These are phyloP conservation scores for Marsdenia floribunda DNA, from an alignment of 257 asterid genomes.

Conservation along the genomic window DNA sequence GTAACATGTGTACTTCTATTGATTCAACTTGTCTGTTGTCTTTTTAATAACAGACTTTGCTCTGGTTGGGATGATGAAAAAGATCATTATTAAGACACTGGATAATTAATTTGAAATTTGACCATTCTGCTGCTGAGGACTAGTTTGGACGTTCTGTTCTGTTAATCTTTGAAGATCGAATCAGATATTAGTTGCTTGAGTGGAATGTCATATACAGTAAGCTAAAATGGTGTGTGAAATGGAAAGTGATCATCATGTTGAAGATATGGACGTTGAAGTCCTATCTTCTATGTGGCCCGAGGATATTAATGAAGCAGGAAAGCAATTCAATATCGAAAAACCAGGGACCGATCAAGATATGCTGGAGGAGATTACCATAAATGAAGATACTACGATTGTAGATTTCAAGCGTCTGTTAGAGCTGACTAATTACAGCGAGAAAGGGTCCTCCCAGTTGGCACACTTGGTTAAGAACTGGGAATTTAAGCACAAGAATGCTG, in stretches of 20 bases:
- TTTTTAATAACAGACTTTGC: background rate
- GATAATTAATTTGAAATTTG: background rate
- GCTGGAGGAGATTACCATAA: conserved; percentile 70
- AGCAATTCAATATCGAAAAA: conserved; percentile 72
- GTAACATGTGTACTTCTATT: background rate
- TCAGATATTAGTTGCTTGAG: background rate
- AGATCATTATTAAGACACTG: too few species aligned
- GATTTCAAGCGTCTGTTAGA: conserved; percentile 71
- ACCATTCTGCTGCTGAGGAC: background rate
- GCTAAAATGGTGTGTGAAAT: conserved; percentile 49
- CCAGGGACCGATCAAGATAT: conserved; percentile 78
- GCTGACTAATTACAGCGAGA: conserved; percentile 72
- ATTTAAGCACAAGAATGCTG: conserved; percentile 70
- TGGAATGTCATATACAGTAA: conserved; percentile 13
- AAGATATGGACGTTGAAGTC: conserved; percentile 70
- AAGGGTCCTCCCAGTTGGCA: conserved; percentile 72
- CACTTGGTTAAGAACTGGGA: conserved; percentile 84
- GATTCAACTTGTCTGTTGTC: background rate
- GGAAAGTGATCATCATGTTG: conserved; percentile 51
- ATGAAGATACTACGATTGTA: conserved; percentile 57
- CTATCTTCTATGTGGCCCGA: conserved; percentile 99
- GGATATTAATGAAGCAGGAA: conserved; percentile 72
- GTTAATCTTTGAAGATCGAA: background rate
- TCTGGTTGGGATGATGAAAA: background rate
- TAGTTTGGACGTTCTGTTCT: background rate